Conservation (phyloP, 129 eudicot genomes). For the Helichrysum umbraculigerum region DNA sequence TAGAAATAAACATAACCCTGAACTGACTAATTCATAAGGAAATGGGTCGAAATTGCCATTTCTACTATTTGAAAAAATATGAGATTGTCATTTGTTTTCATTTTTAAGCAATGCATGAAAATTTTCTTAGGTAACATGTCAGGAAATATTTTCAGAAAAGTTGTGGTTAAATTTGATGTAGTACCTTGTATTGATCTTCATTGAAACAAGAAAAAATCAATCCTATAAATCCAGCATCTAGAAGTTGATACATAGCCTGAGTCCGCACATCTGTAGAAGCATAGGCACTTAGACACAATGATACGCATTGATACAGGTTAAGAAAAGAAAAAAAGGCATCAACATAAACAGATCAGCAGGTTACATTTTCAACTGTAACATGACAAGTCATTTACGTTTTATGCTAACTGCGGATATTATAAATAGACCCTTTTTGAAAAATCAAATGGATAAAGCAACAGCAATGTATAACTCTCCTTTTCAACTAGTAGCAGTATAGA, state of each 20-base stretch:
- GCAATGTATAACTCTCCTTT: constrained; percentile 6
- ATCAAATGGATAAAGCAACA: not conserved
- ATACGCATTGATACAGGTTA: not conserved
- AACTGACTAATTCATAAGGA: not conserved
- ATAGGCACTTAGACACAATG: constrained; percentile 7
- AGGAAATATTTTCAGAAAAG: not conserved
- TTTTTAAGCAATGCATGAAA: not conserved
- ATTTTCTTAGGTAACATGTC: not conserved
- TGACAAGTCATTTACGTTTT: constrained; percentile 3
- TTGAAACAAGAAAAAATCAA: constrained; percentile 96
- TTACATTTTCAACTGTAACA: not conserved
- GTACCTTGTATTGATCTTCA: constrained; percentile 92
- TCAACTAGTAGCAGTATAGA: constrained; percentile 4
- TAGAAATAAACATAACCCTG: not conserved
- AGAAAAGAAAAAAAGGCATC: not conserved
- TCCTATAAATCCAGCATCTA: constrained; percentile 97
- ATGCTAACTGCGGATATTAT: not conserved
- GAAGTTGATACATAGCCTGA: constrained; percentile 98
- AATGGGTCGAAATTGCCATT: not conserved
- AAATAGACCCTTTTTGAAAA: not conserved
- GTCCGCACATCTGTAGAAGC: constrained; percentile 89
- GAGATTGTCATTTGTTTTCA: not conserved
- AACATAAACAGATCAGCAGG: constrained; percentile 15
- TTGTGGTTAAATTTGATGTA: not conserved
- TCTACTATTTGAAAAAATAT: not conserved